Evolutionary conservation across 2,329 filamentous ascomycete genomes (phyloP), one percentile per base, ranked within the genome.

Genomic region (Calonectria pseudoreteaudii): DNA sequence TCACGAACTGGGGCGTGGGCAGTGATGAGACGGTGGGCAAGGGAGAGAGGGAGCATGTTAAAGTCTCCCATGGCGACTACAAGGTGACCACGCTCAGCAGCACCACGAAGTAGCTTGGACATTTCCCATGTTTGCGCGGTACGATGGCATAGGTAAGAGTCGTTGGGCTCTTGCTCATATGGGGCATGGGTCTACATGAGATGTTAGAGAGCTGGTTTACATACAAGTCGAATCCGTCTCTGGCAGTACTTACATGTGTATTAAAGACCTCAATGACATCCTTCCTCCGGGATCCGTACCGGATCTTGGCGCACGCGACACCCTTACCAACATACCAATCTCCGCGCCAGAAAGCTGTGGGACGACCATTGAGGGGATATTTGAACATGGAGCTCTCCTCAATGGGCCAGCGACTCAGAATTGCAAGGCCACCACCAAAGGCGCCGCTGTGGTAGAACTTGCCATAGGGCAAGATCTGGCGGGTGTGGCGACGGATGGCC

Each of bases 251-350:
- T 84, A 93, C 91, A 88, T 98, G 96, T 23, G 97, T 98, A 83
- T 95, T 96, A 83, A 98, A 98, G 2, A 98, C 95, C 81, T 98
- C 95, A 23, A 95, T 88, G 14, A 96, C 86, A 78, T 97, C 93
- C 73, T 90, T 90, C 56, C 84, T 83, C 1, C 86, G 89, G 0
- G 90, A 86, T 0, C 94, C 94, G 77, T 94, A 93, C 5, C 94
- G 88, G 78, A 98, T 93, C 75, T 91, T 90, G 3, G 96, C 96
- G 81, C 91, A 94, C 9, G 96, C 97, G 52, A 98, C 92, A 20
- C 97, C 97, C 83, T 98, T 98, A 0, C 97, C 97, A 13, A 98
- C 96, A 82, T 93, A 98, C 95, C 96, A 98, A 84, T 98, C 96
- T 14, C 97, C 97, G 74, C 96, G 90, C 86, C 94, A 98, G 85